phyloP scores from a whole-genome alignment of 352 stramenopile genomes.

The Pythium folliculosum region DNA sequence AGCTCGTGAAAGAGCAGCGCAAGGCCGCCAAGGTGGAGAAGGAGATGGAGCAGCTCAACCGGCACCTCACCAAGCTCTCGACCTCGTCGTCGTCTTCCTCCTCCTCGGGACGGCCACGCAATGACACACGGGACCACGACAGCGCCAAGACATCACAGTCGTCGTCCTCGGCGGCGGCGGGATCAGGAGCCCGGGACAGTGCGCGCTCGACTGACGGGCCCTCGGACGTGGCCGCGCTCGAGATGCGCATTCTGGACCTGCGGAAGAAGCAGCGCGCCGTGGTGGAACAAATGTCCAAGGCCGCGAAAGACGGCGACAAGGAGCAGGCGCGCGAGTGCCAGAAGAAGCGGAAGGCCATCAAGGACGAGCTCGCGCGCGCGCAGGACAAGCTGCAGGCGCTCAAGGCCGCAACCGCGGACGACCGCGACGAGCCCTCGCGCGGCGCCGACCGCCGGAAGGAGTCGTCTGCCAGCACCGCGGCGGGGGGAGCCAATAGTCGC shows the following conservation, averaged over 20 bases:
- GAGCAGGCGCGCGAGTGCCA: conserved; percentile 79
- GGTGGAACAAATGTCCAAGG: conserved; percentile 75
- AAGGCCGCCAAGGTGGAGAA: conserved; percentile 75
- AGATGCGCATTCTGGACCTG: conserved; percentile 74
- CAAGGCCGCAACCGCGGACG: conserved; percentile 37
- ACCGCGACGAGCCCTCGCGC: conserved; percentile 14
- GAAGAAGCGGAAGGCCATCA: conserved; percentile 68
- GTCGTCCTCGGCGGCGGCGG: background rate
- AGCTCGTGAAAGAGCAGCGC: conserved; percentile 78
- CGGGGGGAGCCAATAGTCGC: background rate
- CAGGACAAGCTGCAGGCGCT: conserved; percentile 68
- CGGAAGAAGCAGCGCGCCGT: conserved; percentile 77
- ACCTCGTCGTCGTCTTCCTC: conserved; percentile 37
- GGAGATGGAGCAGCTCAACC: conserved; percentile 85
- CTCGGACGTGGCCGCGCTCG: conserved; percentile 53
- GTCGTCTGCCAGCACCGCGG: background rate
- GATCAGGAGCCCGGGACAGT: background rate
- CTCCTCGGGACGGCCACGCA: conserved; percentile 11
- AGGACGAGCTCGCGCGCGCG: conserved; percentile 71
- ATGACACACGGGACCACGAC: conserved; percentile 20
- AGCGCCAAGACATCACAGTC: conserved; percentile 1
- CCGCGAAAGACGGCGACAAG: conserved; percentile 66
- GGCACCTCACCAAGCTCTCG: conserved; percentile 59
- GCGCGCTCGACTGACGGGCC: conserved; percentile 31
- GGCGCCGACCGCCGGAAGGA: conserved; percentile 22